Evolutionary conservation across 1,284 basidiomycete species (phyloP).

Genomic region (Papiliotrema flavescens): DNA sequence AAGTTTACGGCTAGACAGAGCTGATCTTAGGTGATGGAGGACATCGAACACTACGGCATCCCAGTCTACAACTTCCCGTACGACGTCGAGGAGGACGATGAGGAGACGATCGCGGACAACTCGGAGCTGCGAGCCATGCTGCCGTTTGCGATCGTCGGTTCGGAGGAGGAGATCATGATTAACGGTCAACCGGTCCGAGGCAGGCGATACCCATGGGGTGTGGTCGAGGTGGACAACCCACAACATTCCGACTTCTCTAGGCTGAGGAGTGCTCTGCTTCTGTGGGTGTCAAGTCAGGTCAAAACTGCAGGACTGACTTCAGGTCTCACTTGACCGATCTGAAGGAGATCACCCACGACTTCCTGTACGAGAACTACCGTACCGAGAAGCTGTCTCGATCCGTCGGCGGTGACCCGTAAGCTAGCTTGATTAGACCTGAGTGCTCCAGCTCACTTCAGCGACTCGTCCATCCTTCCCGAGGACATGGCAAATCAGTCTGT

Average conservation of each 20-base stretch:
- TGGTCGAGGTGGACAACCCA: conserved; percentile 97
- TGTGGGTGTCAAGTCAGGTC: conserved; percentile 53
- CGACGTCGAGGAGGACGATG: conserved; percentile 97
- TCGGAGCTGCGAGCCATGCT: conserved; percentile 84
- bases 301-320: background rate
- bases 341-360: conserved; percentile 89
- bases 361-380: conserved; percentile 85
- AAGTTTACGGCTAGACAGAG: background rate
- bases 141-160: conserved; percentile 96
- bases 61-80: conserved; percentile 99
- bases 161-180: conserved; percentile 92
- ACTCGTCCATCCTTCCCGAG: conserved; percentile 82
- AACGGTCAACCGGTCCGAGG: conserved; percentile 88
- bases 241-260: conserved; percentile 97
- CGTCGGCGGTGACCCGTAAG: conserved; percentile 77
- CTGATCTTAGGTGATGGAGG: conserved; percentile 83
- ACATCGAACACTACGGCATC: conserved; percentile 97
- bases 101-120: conserved; percentile 98
- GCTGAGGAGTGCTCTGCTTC: conserved; percentile 82
- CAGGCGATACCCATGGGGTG: conserved; percentile 93
- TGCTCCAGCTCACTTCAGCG: conserved; percentile 51
- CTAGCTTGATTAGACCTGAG: conserved; percentile 8
- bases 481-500: conserved; percentile 96
- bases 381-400: conserved; percentile 96
- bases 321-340: conserved; percentile 93